Percentiles rank a stretch among this genome's conserved stretches.
Evolutionary conservation across 192 early-diverging fungal genomes (phyloP).

Genomic region (Coemansia sp.): DNA sequence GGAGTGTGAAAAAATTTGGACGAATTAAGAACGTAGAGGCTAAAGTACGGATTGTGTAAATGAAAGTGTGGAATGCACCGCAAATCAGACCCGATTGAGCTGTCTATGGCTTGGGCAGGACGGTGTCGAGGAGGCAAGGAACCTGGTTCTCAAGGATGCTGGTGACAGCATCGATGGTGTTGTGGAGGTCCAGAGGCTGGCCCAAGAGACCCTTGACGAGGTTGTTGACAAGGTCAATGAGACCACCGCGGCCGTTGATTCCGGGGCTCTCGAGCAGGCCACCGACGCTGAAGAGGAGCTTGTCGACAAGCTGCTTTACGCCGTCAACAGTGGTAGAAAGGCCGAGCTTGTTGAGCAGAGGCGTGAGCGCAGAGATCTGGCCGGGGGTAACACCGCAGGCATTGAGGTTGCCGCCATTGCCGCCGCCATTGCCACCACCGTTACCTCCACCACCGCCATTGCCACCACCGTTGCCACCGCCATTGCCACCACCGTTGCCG

Average conservation of each 20-base stretch:
- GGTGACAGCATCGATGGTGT: constrained; percentile 39
- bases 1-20: not conserved
- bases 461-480: constrained; percentile 10
- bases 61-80: not conserved
- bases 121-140: constrained; percentile 49
- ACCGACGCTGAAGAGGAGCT: constrained; percentile 32
- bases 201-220: constrained; percentile 47
- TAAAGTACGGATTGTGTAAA: constrained; percentile 15
- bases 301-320: constrained; percentile 51
- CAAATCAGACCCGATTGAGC: constrained; percentile 2
- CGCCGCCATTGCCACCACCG: constrained; percentile 8
- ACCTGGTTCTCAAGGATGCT: constrained; percentile 48
- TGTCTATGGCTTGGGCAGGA: constrained; percentile 43
- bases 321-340: constrained; percentile 36
- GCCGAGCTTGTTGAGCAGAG: constrained; percentile 44
- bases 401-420: constrained; percentile 23
- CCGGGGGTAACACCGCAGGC: constrained; percentile 40
- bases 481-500: not conserved
- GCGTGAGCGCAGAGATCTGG: constrained; percentile 52
- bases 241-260: constrained; percentile 31
- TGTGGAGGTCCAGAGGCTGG: constrained; percentile 37
- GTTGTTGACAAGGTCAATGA: constrained; percentile 49
- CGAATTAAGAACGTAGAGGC: constrained; percentile 12
- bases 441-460: not conserved
- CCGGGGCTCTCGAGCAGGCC: constrained; percentile 40